Evolutionary conservation across 352 stramenopile genomes (phyloP).

Genomic region (Aphanomyces cochlioides): DNA sequence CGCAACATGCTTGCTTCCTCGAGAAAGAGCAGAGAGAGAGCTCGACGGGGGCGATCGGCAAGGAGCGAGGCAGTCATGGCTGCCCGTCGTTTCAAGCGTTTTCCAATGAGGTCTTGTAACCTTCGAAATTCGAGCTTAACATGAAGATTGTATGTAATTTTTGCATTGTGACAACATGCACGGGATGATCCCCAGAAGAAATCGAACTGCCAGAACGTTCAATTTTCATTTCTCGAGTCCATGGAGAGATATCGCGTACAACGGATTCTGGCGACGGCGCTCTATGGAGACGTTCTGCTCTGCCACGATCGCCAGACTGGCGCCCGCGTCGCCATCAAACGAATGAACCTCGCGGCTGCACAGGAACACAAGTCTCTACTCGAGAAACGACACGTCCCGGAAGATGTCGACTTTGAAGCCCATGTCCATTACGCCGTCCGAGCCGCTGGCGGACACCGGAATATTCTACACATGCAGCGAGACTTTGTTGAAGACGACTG

Average conservation of each 20-base stretch:
- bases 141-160: too few relatives aligned
- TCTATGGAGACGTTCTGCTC: slow-evolving; percentile 78
- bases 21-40: too few relatives aligned
- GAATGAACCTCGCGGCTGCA: slow-evolving; percentile 59
- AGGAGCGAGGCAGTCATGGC: too few relatives aligned
- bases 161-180: too few relatives aligned
- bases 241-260: slow-evolving; percentile 80
- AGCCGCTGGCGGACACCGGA: slow-evolving; percentile 54
- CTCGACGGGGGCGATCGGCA: too few relatives aligned
- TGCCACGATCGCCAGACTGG: slow-evolving; percentile 47
- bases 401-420: slow-evolving; percentile 66
- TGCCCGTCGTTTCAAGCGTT: too few relatives aligned
- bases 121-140: too few relatives aligned
- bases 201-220: too few relatives aligned
- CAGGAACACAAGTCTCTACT: slow-evolving; percentile 46
- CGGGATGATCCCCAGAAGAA: too few relatives aligned
- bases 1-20: too few relatives aligned
- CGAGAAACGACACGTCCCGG: slow-evolving; percentile 47
- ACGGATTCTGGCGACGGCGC: slow-evolving; percentile 60
- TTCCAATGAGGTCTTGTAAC: too few relatives aligned
- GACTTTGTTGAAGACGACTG: slow-evolving; percentile 56
- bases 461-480: slow-evolving; percentile 61
- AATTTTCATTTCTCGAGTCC: neutral
- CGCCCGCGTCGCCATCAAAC: slow-evolving; percentile 67
- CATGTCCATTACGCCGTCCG: slow-evolving; percentile 58